Percentiles rank a stretch among this genome's conserved stretches.
Conservation (phyloP, 139 green algal genomes). For the Yamagishiella unicocca region DNA sequence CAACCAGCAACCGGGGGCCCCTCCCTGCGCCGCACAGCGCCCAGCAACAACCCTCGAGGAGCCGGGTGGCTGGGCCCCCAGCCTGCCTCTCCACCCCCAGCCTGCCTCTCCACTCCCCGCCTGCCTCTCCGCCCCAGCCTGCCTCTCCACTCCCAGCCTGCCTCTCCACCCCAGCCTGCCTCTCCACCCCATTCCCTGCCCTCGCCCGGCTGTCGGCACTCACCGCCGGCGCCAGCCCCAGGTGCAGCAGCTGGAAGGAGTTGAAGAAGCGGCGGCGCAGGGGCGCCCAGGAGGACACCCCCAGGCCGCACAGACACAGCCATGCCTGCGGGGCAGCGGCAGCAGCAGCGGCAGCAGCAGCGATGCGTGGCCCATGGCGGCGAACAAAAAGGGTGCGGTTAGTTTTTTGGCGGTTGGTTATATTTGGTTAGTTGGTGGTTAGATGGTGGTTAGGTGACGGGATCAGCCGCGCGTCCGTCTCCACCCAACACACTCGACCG, state of each 20-base stretch:
- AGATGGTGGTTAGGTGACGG: background rate
- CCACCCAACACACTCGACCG: too few relatives aligned
- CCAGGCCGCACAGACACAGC: slow-evolving; percentile 16
- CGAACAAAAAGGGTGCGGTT: too few relatives aligned
- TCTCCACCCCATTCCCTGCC: too few relatives aligned
- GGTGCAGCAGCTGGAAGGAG: slow-evolving; percentile 4
- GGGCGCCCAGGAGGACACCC: background rate
- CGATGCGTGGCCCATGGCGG: background rate
- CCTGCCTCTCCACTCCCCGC: background rate
- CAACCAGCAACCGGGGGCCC: too few relatives aligned
- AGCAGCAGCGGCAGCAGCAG: background rate
- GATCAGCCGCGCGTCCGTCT: too few relatives aligned
- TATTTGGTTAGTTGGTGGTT: too few relatives aligned
- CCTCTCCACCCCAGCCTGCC: background rate
- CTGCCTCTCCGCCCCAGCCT: background rate
- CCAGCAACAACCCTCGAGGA: too few relatives aligned
- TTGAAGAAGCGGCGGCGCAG: slow-evolving; percentile 12
- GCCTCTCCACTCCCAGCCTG: background rate
- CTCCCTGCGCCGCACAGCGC: too few relatives aligned
- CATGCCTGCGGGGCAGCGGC: slow-evolving; percentile 6
- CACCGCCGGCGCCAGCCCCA: background rate
- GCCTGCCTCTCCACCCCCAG: background rate
- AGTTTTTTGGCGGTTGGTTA: too few relatives aligned
- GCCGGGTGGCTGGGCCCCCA: too few relatives aligned
- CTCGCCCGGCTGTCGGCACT: too few relatives aligned